Evolutionary conservation across 768 basidiomycete genomes (phyloP).

Genomic region (Boletellus sp.): DNA sequence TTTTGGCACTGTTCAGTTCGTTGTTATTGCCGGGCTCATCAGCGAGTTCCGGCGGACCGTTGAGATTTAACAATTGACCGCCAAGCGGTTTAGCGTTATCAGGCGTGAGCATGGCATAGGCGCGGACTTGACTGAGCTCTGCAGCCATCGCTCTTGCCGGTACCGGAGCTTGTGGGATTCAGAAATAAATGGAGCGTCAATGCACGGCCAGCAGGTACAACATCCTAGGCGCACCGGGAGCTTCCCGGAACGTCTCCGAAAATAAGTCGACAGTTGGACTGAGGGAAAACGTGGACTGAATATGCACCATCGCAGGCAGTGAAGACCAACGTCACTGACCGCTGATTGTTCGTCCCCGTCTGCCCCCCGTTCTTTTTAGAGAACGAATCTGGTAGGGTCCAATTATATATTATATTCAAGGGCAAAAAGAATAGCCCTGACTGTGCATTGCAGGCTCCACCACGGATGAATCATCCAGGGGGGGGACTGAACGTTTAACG

Average conservation of each 20-base stretch:
- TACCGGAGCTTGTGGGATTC: slow-evolving; percentile 14
- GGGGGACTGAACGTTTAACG: background rate
- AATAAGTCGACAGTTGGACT: background rate
- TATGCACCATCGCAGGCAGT: slow-evolving; percentile 2
- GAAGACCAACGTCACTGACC: slow-evolving; percentile 1
- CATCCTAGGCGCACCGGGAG: slow-evolving; percentile 17
- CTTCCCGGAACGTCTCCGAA: slow-evolving; percentile 5
- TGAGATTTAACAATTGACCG: slow-evolving; percentile 53
- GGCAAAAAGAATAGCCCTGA: slow-evolving; percentile 7
- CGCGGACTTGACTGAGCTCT: slow-evolving; percentile 5
- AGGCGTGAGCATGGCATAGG: slow-evolving; percentile 1
- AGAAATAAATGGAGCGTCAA: slow-evolving; percentile 12
- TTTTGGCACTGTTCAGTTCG: slow-evolving; percentile 38
- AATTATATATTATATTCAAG: slow-evolving; percentile 1
- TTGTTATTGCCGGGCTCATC: slow-evolving; percentile 13
- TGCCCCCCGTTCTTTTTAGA: slow-evolving; percentile 6
- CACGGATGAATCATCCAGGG: background rate
- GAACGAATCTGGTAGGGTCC: slow-evolving; percentile 2
- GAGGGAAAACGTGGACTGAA: slow-evolving; percentile 3
- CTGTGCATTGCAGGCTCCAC: slow-evolving; percentile 6
- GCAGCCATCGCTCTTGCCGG: slow-evolving; percentile 2
- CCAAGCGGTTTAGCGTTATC: slow-evolving; percentile 16
- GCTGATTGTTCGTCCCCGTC: background rate
- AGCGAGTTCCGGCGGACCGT: slow-evolving; percentile 39
- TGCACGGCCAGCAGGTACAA: slow-evolving; percentile 5